Evolutionary conservation across 176 grass and related monocot species (phyloP).

Genomic region (Triticum monococcum): DNA sequence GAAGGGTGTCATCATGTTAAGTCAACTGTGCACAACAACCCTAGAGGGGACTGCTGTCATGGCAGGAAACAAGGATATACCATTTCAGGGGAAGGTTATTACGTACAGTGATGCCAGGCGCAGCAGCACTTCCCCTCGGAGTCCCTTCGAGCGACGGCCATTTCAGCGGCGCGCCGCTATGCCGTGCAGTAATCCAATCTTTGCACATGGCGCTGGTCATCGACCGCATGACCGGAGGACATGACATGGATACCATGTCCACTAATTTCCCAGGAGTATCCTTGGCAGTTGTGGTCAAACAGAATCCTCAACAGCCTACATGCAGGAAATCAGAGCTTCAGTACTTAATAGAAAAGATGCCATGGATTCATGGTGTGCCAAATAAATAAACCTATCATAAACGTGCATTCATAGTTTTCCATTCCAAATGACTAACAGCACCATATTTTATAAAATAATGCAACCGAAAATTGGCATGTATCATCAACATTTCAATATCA

Average conservation of each 20-base stretch:
- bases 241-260: slow-evolving; percentile 1
- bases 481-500: neutral
- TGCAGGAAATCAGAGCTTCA: neutral
- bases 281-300: slow-evolving; percentile 20
- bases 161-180: neutral
- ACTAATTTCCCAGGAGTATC: neutral
- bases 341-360: neutral
- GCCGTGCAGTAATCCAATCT: neutral
- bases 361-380: neutral
- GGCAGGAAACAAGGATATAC: neutral
- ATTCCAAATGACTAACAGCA: neutral
- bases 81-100: neutral
- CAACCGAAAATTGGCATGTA: neutral
- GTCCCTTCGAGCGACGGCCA: neutral
- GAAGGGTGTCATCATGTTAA: neutral
- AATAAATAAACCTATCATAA: neutral
- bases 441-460: neutral
- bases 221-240: neutral
- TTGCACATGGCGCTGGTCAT: neutral
- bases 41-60: neutral
- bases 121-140: neutral
- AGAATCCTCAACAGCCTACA: slow-evolving; percentile 29
- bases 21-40: neutral
- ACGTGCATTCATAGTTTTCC: neutral
- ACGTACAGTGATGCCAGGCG: slow-evolving; percentile 9